Conservation (phyloP, 2,329 filamentous ascomycete genomes). For the Colletotrichum abscissum region DNA sequence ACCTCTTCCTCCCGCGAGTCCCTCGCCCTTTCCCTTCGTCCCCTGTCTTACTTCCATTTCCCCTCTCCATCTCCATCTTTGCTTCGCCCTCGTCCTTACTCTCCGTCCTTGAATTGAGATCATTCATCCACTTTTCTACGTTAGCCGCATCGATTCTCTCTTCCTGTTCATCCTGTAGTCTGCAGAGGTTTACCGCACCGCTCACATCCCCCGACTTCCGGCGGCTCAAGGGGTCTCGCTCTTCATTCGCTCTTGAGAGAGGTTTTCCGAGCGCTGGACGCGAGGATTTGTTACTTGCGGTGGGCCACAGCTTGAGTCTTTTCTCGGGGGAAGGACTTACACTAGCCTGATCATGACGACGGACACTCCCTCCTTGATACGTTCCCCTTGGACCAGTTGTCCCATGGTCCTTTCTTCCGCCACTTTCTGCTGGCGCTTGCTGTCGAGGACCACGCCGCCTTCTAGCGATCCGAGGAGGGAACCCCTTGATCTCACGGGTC, state of each 20-base stretch:
- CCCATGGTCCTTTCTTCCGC: not conserved
- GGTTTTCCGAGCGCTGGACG: constrained; percentile 3
- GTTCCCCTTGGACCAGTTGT: not conserved
- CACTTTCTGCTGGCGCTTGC: not conserved
- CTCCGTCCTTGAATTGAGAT: not conserved
- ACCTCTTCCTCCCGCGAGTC: constrained; percentile 2
- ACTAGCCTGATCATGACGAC: not conserved
- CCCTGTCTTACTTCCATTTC: not conserved
- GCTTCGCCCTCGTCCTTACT: not conserved
- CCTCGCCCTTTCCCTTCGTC: not conserved
- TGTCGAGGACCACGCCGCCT: too few species aligned
- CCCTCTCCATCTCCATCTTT: not conserved
- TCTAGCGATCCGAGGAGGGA: not conserved
- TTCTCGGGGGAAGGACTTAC: not conserved
- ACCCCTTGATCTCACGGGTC: not conserved
- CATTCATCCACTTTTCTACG: not conserved
- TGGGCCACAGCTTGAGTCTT: constrained; percentile 11
- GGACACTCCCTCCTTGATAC: too few species aligned
- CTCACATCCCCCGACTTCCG: constrained; percentile 6
- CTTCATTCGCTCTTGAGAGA: not conserved
- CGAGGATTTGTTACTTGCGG: not conserved
- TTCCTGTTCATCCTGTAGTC: constrained; percentile 12
- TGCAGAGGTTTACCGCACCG: constrained; percentile 1
- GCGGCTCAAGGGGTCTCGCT: not conserved
- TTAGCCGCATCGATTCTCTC: not conserved